phyloP scores from a whole-genome alignment of 2,329 filamentous ascomycete species.

The Talaromyces sp. region DNA sequence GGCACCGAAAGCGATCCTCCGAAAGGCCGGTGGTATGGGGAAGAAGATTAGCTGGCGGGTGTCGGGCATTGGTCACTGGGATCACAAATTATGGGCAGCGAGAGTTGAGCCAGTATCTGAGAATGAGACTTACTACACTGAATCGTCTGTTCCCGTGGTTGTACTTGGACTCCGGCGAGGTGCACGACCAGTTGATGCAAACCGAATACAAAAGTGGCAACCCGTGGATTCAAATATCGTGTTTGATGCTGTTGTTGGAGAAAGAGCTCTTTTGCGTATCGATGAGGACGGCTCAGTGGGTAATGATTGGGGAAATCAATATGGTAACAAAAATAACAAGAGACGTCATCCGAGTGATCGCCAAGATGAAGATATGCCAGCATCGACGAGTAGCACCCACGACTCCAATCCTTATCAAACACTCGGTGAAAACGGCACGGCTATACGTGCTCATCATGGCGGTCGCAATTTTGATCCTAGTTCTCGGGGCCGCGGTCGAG shows the following conservation, averaged over 20 bases:
- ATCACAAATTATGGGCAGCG: constrained; percentile 85
- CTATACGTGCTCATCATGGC: constrained; percentile 23
- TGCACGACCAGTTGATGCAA: constrained; percentile 73
- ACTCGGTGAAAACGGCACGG: constrained; percentile 25
- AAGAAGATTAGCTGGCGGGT: constrained; percentile 81
- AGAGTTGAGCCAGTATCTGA: constrained; percentile 69
- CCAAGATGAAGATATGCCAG: constrained; percentile 51
- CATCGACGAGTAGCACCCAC: constrained; percentile 33
- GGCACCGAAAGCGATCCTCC: constrained; percentile 67
- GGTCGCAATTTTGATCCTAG: constrained; percentile 38
- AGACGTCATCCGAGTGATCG: constrained; percentile 56
- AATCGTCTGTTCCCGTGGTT: constrained; percentile 73
- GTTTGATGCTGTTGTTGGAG: constrained; percentile 80
- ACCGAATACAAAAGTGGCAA: constrained; percentile 79
- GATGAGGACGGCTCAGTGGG: constrained; percentile 66
- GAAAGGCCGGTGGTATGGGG: constrained; percentile 83
- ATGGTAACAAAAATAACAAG: constrained; percentile 59
- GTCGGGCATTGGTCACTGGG: constrained; percentile 68
- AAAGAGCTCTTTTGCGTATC: constrained; percentile 79
- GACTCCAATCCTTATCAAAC: constrained; percentile 26
- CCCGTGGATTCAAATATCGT: constrained; percentile 68
- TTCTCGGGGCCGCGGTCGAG: constrained; percentile 43
- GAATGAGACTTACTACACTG: constrained; percentile 68
- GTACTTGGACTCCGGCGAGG: constrained; percentile 77
- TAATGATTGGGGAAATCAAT: constrained; percentile 62